Evolutionary conservation across 805 yeast species (phyloP), one percentile per base, ranked within the genome.

Genomic region (Saccharomycopsis lassenensis): DNA sequence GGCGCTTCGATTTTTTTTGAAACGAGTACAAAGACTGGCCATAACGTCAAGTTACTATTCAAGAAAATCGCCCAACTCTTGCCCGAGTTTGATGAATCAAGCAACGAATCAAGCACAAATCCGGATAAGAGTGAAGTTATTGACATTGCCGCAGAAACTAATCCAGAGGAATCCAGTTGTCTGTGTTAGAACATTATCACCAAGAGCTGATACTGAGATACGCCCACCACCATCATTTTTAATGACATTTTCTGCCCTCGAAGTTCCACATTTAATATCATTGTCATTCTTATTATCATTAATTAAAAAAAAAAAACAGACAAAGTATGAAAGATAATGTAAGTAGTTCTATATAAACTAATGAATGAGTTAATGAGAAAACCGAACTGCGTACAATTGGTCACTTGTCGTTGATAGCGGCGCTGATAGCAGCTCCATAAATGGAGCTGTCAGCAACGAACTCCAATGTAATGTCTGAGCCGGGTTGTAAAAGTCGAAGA

Each of bases 1-100:
- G 84, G 79, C 7, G 87, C 89, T 31, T 73, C 76, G 54, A 74
- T 81, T 44, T 83, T 79, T 55, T 77, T 89, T 55, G 98, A 91
- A 54, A 89, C 97, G 1, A 80, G 94, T 42, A 89, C 97, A 7
- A 89, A 87, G 60, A 86, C 86, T 31, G 95, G 95, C 22, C 82
- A 87, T 56, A 91, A 91, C 49, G 95, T 91, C 38, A 89, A 89
- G 60, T 71, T 74, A 37, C 62, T 91, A 45, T 89, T 91, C 62
- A 84, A 86, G 52, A 82, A 80, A 53, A 81, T 89, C 44, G 98
- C 97, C 10, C 82, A 81, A 53, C 74, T 83, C 40, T 67, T 91
- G 42, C 97, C 97, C 2, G 96, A 87, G 37, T 75, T 84, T 51
- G 54, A 52, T 21, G 48, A 48, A n/a, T 25, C 30, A 29, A 45